Evolutionary conservation across 2,329 filamentous ascomycete genomes (phyloP).

Genomic region (Trematosphaeria pertusa): DNA sequence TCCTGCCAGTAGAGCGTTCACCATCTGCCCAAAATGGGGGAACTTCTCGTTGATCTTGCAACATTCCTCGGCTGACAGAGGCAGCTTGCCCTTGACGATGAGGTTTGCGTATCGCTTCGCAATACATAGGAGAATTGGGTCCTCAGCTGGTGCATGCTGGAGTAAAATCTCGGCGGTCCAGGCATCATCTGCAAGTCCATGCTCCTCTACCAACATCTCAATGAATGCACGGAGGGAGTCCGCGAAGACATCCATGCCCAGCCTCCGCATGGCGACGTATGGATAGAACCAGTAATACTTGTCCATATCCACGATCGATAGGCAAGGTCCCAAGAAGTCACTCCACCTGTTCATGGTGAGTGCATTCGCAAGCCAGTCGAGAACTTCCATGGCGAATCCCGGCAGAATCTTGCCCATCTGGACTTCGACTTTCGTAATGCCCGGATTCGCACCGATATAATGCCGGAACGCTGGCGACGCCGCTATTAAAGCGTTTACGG

Average conservation of each 20-base stretch:
- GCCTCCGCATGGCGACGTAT: slow-evolving; percentile 11
- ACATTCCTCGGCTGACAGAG: not conserved
- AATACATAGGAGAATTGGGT: not conserved
- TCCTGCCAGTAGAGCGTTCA: not conserved
- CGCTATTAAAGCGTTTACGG: slow-evolving; percentile 4
- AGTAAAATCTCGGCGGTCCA: not conserved
- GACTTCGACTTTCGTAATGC: not conserved
- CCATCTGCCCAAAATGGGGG: not conserved
- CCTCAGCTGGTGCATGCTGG: not conserved
- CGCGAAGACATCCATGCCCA: slow-evolving; percentile 10
- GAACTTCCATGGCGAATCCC: slow-evolving; percentile 11
- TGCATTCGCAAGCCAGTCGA: slow-evolving; percentile 11
- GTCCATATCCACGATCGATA: slow-evolving; percentile 9
- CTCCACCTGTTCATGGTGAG: slow-evolving; percentile 2
- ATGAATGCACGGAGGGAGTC: slow-evolving; percentile 6
- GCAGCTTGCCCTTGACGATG: not conserved
- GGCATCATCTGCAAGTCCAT: slow-evolving; percentile 7
- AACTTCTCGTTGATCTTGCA: not conserved
- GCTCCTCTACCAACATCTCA: slow-evolving; percentile 3
- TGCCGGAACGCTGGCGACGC: slow-evolving; percentile 6
- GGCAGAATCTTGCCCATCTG: slow-evolving; percentile 9
- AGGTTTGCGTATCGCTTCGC: slow-evolving; percentile 1
- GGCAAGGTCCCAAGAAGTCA: slow-evolving; percentile 5
- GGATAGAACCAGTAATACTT: slow-evolving; percentile 16
- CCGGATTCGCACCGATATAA: not conserved